phyloP scores from a whole-genome alignment of 192 early-diverging fungal genomes.

The Thamnidium elegans region DNA sequence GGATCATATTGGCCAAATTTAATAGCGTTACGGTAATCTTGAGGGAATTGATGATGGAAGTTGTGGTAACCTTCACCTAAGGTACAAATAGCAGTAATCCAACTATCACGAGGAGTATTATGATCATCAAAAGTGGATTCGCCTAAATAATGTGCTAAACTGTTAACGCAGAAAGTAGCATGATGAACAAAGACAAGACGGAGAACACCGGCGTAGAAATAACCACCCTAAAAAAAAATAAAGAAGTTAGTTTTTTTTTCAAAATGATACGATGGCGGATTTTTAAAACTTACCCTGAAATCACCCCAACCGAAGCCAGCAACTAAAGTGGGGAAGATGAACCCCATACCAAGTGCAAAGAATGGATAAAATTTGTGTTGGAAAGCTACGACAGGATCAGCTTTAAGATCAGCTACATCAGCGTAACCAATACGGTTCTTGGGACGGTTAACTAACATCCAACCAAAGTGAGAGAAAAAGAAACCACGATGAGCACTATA shows the following conservation, averaged over 20 bases:
- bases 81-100: constrained; percentile 75
- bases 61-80: constrained; percentile 86
- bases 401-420: constrained; percentile 78
- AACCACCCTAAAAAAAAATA: constrained; percentile 57
- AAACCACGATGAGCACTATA: constrained; percentile 79
- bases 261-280: not conserved
- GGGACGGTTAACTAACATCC: constrained; percentile 84
- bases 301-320: constrained; percentile 84
- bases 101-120: constrained; percentile 79
- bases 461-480: constrained; percentile 81
- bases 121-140: constrained; percentile 76
- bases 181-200: constrained; percentile 82
- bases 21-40: constrained; percentile 85
- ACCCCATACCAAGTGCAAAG: constrained; percentile 70
- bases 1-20: constrained; percentile 76
- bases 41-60: constrained; percentile 86
- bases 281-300: constrained; percentile 48
- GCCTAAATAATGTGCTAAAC: constrained; percentile 76
- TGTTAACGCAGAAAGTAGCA: constrained; percentile 87
- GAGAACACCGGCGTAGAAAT: constrained; percentile 69
- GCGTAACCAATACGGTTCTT: constrained; percentile 69
- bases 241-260: constrained; percentile 1
- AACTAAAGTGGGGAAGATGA: constrained; percentile 80
- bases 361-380: constrained; percentile 77
- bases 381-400: constrained; percentile 66